Percentiles rank a stretch among this genome's conserved stretches.
phyloP scores from a whole-genome alignment of 768 basidiomycete species.

The Boletellus emodensis region DNA sequence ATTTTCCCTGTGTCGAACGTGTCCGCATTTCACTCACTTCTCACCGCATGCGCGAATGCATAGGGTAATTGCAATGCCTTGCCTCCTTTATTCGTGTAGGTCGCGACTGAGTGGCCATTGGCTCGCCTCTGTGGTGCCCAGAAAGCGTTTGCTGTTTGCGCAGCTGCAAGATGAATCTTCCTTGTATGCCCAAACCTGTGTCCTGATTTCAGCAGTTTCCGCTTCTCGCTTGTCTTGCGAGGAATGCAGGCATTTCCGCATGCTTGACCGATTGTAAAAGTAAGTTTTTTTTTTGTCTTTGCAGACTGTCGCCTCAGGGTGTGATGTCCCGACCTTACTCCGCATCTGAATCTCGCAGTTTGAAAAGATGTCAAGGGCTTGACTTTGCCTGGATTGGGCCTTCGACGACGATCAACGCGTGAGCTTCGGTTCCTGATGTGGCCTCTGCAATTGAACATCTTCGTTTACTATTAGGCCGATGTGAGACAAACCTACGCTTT shows the following conservation, averaged over 20 bases:
- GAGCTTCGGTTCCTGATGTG: conserved; percentile 26
- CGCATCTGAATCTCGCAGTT: conserved; percentile 12
- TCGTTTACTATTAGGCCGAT: conserved; percentile 7
- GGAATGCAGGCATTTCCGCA: background rate
- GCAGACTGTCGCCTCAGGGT: background rate
- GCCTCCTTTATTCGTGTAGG: conserved; percentile 4
- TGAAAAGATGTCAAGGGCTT: conserved; percentile 22
- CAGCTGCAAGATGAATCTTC: conserved; percentile 26
- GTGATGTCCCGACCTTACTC: background rate
- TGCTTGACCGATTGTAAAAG: background rate
- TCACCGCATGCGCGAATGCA: conserved; percentile 8
- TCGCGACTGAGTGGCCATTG: conserved; percentile 3
- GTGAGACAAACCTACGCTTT: conserved; percentile 7
- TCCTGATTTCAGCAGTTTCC: conserved; percentile 7
- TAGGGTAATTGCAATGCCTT: conserved; percentile 10
- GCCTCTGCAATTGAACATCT: conserved; percentile 10
- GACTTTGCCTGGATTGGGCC: conserved; percentile 8
- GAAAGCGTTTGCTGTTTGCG: conserved; percentile 13
- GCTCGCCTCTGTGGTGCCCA: conserved; percentile 5
- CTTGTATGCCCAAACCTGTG: conserved; percentile 11
- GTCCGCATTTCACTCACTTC: conserved; percentile 6
- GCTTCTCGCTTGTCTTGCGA: conserved; percentile 1
- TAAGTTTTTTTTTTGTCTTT: background rate
- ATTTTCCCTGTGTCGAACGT: conserved; percentile 14
- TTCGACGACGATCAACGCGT: conserved; percentile 26